Evolutionary conservation across 192 early-diverging fungal genomes (phyloP).

Genomic region (Mortierella claussenii): DNA sequence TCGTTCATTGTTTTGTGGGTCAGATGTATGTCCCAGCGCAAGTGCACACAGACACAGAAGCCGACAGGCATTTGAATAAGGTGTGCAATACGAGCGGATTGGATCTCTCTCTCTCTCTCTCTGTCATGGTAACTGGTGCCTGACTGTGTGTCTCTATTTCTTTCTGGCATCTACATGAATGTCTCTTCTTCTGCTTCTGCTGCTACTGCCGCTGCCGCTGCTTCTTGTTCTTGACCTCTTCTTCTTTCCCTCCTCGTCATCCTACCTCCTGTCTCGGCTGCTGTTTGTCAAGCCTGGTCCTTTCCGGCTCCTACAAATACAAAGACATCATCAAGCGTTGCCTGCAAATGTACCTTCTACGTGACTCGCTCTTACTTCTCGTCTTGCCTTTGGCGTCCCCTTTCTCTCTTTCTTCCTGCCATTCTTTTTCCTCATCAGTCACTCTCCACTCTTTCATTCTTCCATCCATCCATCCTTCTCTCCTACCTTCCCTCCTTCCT

Average conservation of each 20-base stretch:
- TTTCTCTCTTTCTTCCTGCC: background rate
- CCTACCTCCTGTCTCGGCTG: background rate
- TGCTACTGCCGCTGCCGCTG: background rate
- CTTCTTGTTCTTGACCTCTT: background rate
- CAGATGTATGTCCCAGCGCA: too few relatives aligned
- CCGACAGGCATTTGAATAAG: too few relatives aligned
- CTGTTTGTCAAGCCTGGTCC: too few relatives aligned
- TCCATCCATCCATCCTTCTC: background rate
- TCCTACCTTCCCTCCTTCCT: background rate
- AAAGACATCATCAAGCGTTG: too few relatives aligned
- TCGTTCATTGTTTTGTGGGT: too few relatives aligned
- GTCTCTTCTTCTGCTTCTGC: background rate
- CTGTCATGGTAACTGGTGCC: background rate
- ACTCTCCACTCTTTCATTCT: background rate
- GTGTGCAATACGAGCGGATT: too few relatives aligned
- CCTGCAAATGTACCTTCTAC: too few relatives aligned
- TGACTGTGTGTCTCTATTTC: background rate
- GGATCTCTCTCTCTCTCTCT: too few relatives aligned
- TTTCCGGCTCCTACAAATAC: too few relatives aligned
- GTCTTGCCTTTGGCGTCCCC: background rate
- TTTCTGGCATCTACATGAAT: too few relatives aligned
- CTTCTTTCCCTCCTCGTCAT: background rate
- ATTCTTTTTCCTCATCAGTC: background rate
- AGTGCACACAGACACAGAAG: too few relatives aligned
- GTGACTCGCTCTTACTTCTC: background rate